Evolutionary conservation across 345 rosid genomes (phyloP).

Genomic region (Firmiana major): DNA sequence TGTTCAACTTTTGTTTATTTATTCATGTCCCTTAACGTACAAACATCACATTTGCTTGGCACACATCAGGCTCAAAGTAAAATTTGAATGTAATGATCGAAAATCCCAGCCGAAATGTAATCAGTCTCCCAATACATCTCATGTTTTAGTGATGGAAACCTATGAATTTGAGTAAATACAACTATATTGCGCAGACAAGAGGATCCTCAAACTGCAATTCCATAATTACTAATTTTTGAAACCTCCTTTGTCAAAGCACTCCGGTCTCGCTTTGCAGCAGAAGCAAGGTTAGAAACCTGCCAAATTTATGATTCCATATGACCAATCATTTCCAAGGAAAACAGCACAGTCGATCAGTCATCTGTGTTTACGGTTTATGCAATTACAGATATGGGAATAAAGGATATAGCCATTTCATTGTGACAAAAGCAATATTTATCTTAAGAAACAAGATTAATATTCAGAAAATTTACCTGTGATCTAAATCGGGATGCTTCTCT

Average conservation of each 20-base stretch:
- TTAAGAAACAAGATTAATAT: not conserved
- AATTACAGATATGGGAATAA: not conserved
- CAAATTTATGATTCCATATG: constrained; percentile 6
- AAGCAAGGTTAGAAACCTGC: constrained; percentile 71
- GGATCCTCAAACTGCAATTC: constrained; percentile 68
- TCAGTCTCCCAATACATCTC: constrained; percentile 12
- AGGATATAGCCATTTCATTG: not conserved
- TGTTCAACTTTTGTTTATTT: not conserved
- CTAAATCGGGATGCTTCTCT: constrained; percentile 84
- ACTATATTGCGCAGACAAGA: not conserved
- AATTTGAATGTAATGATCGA: not conserved
- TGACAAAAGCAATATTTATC: not conserved
- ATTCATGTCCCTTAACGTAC: not conserved
- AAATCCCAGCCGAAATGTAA: not conserved
- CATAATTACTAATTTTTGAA: constrained; percentile 78
- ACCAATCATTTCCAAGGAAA: not conserved
- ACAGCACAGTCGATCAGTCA: not conserved
- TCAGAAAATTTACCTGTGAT: constrained; percentile 48
- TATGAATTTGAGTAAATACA: not conserved
- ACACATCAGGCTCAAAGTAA: not conserved
- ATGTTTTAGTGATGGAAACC: constrained; percentile 8
- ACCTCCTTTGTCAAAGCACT: constrained; percentile 70
- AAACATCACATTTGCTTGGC: not conserved
- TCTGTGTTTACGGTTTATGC: not conserved
- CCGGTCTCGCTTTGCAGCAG: constrained; percentile 66